Conservation (phyloP, 1,284 basidiomycete genomes). For the Microbotryum intermedium region DNA sequence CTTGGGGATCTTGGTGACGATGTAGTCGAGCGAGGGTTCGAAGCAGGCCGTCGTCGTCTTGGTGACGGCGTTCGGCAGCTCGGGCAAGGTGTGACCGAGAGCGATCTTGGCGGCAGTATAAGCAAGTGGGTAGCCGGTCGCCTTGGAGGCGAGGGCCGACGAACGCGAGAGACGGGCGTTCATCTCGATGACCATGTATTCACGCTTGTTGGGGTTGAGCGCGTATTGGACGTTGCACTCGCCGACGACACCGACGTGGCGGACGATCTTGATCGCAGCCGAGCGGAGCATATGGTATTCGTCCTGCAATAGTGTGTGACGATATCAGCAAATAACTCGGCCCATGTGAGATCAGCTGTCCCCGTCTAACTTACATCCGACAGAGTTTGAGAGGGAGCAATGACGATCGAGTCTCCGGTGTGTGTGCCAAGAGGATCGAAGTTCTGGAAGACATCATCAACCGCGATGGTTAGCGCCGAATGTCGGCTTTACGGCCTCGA, state of each 20-base stretch:
- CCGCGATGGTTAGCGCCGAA: background rate
- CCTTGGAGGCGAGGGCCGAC: constrained; percentile 94
- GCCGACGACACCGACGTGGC: constrained; percentile 92
- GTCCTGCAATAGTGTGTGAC: constrained; percentile 36
- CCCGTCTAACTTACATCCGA: constrained; percentile 50
- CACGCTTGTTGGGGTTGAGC: constrained; percentile 84
- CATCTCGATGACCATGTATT: constrained; percentile 99
- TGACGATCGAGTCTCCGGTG: constrained; percentile 98
- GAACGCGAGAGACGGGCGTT: constrained; percentile 98
- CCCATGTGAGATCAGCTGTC: no score
- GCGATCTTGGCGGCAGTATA: constrained; percentile 99
- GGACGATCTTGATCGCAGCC: constrained; percentile 94
- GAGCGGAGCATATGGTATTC: constrained; percentile 99
- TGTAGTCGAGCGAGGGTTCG: constrained; percentile 98
- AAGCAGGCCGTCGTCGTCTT: constrained; percentile 99
- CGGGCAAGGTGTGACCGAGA: constrained; percentile 94
- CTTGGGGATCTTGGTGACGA: constrained; percentile 99
- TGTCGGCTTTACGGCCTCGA: background rate
- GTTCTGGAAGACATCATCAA: constrained; percentile 53
- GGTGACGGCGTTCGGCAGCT: constrained; percentile 96
- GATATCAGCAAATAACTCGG: background rate
- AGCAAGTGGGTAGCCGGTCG: constrained; percentile 94
- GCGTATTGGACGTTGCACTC: constrained; percentile 99
- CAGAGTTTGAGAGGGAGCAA: constrained; percentile 94
- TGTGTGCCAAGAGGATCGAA: constrained; percentile 98